phyloP scores from a whole-genome alignment of 208 protist species.

The Trypanosomatidae sp. region DNA sequence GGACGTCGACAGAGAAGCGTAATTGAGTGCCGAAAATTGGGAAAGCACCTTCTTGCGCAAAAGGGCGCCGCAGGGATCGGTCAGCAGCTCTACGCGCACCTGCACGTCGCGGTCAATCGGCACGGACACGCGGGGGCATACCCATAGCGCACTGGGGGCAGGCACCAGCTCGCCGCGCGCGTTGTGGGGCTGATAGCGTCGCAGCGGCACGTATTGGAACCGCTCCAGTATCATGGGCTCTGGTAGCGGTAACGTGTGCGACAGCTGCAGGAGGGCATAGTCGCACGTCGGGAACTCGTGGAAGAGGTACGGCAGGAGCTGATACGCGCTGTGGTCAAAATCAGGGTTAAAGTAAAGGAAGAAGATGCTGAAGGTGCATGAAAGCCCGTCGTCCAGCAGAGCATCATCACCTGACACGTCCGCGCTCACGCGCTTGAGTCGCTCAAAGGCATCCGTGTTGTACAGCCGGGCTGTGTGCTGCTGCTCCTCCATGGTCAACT shows the following conservation, averaged over 20 bases:
- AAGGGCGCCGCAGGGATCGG: constrained; percentile 5
- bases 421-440: constrained; percentile 38
- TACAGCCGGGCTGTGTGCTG: constrained; percentile 70
- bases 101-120: constrained; percentile 19
- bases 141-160: constrained; percentile 77
- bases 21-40: constrained; percentile 4
- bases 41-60: constrained; percentile 19
- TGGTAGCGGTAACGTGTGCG: constrained; percentile 54
- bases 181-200: constrained; percentile 81
- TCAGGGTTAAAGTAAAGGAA: constrained; percentile 86
- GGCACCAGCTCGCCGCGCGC: constrained; percentile 51
- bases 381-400: constrained; percentile 6
- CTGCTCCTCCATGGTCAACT: constrained; percentile 51
- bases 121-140: constrained; percentile 52
- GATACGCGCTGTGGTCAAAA: constrained; percentile 58
- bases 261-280: constrained; percentile 65
- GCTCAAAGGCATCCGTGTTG: constrained; percentile 67
- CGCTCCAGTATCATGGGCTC: constrained; percentile 74
- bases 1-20: constrained; percentile 4
- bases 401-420: constrained; percentile 19
- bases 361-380: constrained; percentile 41
- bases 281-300: constrained; percentile 75
- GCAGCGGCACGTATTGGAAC: constrained; percentile 82
- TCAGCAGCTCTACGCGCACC: constrained; percentile 16
- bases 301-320: constrained; percentile 77